phyloP scores from a whole-genome alignment of 169 alveolate genomes.

The Cardiosporidium cionae region DNA sequence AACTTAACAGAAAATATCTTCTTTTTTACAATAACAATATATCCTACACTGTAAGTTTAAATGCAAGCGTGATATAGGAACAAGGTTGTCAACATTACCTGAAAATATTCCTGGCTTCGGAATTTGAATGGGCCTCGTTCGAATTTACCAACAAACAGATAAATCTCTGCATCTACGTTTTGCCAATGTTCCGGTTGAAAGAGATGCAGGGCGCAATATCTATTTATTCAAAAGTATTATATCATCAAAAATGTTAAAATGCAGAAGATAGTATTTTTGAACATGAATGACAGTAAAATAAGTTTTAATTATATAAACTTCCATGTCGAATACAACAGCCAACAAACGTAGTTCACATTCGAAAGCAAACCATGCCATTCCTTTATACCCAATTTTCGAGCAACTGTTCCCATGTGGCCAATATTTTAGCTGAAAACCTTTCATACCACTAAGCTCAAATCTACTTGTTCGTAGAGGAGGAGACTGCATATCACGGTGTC shows the following conservation, averaged over 20 bases:
- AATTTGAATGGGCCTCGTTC: neutral
- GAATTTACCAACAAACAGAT: neutral
- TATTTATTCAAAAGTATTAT: no score
- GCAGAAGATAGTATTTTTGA: no score
- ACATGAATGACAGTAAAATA: no score
- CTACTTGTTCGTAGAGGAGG: neutral
- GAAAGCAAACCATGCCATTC: no score
- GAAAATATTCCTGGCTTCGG: neutral
- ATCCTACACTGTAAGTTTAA: no score
- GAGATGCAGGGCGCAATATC: neutral
- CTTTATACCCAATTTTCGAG: neutral
- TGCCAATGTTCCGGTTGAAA: neutral
- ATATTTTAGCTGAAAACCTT: neutral
- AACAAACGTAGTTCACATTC: no score
- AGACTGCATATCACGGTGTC: neutral
- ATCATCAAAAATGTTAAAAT: no score
- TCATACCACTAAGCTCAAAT: neutral
- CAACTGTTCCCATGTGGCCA: neutral
- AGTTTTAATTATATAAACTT: no score
- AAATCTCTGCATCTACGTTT: neutral
- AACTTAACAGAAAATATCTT: no score
- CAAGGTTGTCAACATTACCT: neutral
- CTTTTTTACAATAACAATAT: no score
- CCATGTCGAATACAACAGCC: no score
- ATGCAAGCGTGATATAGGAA: no score